Conservation (phyloP, 2,329 filamentous ascomycete species). For the Pseudocercospora vitis region DNA sequence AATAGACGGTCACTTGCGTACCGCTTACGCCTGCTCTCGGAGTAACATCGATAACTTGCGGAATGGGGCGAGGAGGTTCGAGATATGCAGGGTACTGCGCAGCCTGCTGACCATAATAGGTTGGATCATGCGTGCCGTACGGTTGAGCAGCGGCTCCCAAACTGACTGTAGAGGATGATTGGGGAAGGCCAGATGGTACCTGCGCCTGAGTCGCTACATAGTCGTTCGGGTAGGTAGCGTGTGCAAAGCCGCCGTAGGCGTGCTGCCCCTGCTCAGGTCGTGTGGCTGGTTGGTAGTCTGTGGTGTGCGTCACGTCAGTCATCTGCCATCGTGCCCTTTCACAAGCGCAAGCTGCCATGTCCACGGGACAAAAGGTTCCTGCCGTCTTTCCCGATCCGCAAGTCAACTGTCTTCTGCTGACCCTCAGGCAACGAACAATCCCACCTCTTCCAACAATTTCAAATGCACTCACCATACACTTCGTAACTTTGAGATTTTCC, state of each 20-base stretch:
- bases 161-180: conserved; percentile 46
- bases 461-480: conserved; percentile 71
- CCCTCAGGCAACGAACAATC: conserved; percentile 10
- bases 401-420: conserved; percentile 1
- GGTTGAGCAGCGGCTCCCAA: conserved; percentile 45
- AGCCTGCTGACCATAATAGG: conserved; percentile 52
- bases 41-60: conserved; percentile 67
- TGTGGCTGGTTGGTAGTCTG: conserved; percentile 57
- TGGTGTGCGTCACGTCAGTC: conserved; percentile 50
- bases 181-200: conserved; percentile 50
- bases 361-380: conserved; percentile 19
- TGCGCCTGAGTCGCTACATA: conserved; percentile 52
- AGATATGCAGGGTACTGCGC: conserved; percentile 67
- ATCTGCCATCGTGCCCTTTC: conserved; percentile 38
- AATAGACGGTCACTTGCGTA: conserved; percentile 70
- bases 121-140: conserved; percentile 52
- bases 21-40: conserved; percentile 69
- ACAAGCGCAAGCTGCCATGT: conserved; percentile 27
- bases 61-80: conserved; percentile 58
- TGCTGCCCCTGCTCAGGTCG: conserved; percentile 58
- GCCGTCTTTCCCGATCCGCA: conserved; percentile 12
- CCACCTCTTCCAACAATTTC: background rate
- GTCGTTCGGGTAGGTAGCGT: conserved; percentile 51
- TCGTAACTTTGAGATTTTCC: conserved; percentile 72
- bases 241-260: conserved; percentile 50